Evolutionary conservation across 2,329 filamentous ascomycete species (phyloP).

Genomic region (Colletotrichum spinosum): DNA sequence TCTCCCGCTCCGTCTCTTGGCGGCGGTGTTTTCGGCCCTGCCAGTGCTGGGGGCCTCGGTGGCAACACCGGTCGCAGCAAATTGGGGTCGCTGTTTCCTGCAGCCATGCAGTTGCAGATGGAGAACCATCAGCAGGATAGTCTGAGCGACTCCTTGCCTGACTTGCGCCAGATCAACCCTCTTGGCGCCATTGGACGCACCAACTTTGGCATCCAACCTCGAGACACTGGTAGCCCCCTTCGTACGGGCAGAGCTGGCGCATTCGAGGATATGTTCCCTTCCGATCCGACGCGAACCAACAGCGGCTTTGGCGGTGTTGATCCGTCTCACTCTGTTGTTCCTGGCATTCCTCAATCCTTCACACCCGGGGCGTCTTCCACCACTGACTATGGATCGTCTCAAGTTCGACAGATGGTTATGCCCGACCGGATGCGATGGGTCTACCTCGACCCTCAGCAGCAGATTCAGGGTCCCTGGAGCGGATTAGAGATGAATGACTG

Average conservation of each 20-base stretch:
- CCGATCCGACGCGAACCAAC: conserved; percentile 47
- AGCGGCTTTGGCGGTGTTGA: conserved; percentile 42
- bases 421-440: conserved; percentile 99
- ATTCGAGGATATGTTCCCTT: conserved; percentile 67
- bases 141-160: conserved; percentile 67
- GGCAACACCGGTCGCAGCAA: conserved; percentile 84
- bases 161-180: conserved; percentile 70
- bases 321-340: conserved; percentile 40
- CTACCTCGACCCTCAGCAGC: conserved; percentile 93
- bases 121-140: conserved; percentile 75
- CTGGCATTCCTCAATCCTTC: conserved; percentile 36
- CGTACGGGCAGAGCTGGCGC: conserved; percentile 60
- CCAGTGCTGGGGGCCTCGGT: conserved; percentile 63
- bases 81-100: conserved; percentile 87
- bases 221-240: conserved; percentile 71
- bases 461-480: conserved; percentile 93
- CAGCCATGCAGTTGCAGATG: conserved; percentile 92
- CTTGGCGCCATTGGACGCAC: conserved; percentile 76
- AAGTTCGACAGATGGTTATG: conserved; percentile 96
- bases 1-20: conserved; percentile 75
- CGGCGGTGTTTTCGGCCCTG: conserved; percentile 76
- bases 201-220: conserved; percentile 63
- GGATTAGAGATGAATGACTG: conserved; percentile 99
- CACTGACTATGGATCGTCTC: conserved; percentile 56
- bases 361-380: conserved; percentile 42